Evolutionary conservation across 805 yeast species (phyloP).

Genomic region (Candida cerambycidarum): DNA sequence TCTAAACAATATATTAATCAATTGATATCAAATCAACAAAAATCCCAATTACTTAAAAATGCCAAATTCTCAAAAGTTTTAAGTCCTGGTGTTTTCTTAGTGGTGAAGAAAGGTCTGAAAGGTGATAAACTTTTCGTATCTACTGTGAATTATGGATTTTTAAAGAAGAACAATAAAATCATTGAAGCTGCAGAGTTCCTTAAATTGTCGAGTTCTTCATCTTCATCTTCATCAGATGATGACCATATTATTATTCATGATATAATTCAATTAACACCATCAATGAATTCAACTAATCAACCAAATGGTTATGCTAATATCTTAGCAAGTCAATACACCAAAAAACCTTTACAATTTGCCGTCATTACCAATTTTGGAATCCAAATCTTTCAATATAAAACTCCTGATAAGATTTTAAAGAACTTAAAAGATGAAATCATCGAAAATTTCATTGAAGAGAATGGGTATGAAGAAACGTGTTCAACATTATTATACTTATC

Average conservation of each 20-base stretch:
- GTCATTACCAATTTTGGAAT: conserved; percentile 79
- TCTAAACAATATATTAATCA: conserved; percentile 41
- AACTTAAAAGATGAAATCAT: conserved; percentile 65
- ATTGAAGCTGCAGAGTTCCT: conserved; percentile 81
- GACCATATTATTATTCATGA: conserved; percentile 54
- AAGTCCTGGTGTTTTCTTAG: conserved; percentile 85
- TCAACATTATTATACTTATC: conserved; percentile 84
- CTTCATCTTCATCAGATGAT: background rate
- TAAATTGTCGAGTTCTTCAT: conserved; percentile 18
- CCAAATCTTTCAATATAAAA: conserved; percentile 70
- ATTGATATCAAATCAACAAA: conserved; percentile 40
- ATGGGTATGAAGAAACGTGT: conserved; percentile 88
- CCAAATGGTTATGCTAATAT: conserved; percentile 85
- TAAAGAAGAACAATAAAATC: conserved; percentile 69
- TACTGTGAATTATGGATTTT: conserved; percentile 81
- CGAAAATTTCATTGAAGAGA: conserved; percentile 67
- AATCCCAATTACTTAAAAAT: conserved; percentile 58
- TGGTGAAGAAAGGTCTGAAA: conserved; percentile 50
- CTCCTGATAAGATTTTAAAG: conserved; percentile 77
- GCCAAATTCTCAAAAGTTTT: conserved; percentile 60
- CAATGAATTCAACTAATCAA: conserved; percentile 67
- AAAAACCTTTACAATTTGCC: conserved; percentile 69
- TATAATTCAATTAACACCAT: conserved; percentile 66
- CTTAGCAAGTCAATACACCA: conserved; percentile 80
- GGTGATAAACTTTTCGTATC: conserved; percentile 63